Conservation (phyloP, 228 moss, liverwort and hornwort genomes). For the Sphagnum fallax region DNA sequence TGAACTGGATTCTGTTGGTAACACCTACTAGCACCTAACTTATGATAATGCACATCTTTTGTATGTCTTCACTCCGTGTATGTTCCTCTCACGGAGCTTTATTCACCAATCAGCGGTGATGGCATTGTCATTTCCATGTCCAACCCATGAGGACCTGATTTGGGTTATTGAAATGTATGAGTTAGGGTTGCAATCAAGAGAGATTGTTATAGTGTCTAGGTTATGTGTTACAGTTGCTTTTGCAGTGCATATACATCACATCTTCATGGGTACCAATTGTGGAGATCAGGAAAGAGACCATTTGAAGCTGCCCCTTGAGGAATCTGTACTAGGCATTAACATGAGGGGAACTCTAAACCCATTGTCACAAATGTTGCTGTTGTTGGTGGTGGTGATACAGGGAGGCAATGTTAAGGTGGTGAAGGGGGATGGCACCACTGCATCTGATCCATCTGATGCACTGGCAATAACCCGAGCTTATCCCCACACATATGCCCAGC, state of each 20-base stretch:
- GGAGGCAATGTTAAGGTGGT: conserved; percentile 66
- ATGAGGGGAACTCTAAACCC: background rate
- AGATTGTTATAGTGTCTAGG: background rate
- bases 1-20: background rate
- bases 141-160: no score
- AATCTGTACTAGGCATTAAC: background rate
- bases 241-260: background rate
- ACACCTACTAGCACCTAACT: background rate
- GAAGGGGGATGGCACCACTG: conserved; percentile 71
- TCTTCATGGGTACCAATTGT: background rate
- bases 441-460: conserved; percentile 81
- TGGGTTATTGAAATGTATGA: no score
- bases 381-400: conserved; percentile 31
- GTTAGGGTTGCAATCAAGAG: background rate
- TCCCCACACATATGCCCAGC: conserved; percentile 82
- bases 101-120: no score
- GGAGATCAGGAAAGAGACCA: background rate
- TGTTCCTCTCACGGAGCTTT: no score
- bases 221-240: background rate
- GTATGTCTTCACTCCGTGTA: background rate
- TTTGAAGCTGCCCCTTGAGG: background rate
- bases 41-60: background rate
- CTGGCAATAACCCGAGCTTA: conserved; percentile 76
- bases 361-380: background rate
- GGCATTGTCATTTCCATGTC: no score